Evolutionary conservation across 1,284 basidiomycete species (phyloP).

Genomic region (Apiotrichum sp.): DNA sequence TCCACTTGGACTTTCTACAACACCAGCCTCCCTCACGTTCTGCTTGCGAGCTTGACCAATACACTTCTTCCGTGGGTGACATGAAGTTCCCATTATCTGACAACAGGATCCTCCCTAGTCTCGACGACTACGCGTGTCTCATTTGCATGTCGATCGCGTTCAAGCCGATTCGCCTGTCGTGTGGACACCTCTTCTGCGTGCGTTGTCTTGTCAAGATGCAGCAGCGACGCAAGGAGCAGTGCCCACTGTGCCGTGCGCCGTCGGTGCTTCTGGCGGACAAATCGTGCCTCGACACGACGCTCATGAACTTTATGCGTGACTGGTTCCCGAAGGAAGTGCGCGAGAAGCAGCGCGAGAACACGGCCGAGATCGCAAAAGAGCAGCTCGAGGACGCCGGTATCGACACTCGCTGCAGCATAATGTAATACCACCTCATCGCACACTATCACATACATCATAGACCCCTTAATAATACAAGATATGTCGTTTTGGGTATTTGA

Average conservation of each 20-base stretch:
- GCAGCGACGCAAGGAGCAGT: slow-evolving; percentile 67
- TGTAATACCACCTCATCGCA: background rate
- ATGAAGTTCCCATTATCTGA: background rate
- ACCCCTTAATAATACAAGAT: too few relatives aligned
- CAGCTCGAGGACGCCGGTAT: slow-evolving; percentile 61
- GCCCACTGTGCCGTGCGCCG: slow-evolving; percentile 77
- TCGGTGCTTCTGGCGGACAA: slow-evolving; percentile 70
- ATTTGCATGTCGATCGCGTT: slow-evolving; percentile 81
- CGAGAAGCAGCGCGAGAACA: slow-evolving; percentile 70
- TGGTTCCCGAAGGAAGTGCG: slow-evolving; percentile 87
- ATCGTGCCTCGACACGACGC: slow-evolving; percentile 35
- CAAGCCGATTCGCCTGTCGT: slow-evolving; percentile 77
- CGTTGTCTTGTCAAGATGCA: slow-evolving; percentile 92
- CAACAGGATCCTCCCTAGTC: slow-evolving; percentile 43
- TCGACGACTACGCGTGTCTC: slow-evolving; percentile 61
- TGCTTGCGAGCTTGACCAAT: slow-evolving; percentile 79
- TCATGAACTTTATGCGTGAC: slow-evolving; percentile 67
- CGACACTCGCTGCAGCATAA: slow-evolving; percentile 35
- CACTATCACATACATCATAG: too few relatives aligned
- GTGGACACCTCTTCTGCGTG: slow-evolving; percentile 88
- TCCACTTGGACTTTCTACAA: slow-evolving; percentile 49
- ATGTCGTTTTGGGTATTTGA: too few relatives aligned
- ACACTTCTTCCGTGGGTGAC: slow-evolving; percentile 61
- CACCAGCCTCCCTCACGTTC: slow-evolving; percentile 63
- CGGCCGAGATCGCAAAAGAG: slow-evolving; percentile 67